Evolutionary conservation across 129 eudicot genomes (phyloP), one percentile per base, ranked within the genome.

Genomic region (Flaveria linearis): DNA sequence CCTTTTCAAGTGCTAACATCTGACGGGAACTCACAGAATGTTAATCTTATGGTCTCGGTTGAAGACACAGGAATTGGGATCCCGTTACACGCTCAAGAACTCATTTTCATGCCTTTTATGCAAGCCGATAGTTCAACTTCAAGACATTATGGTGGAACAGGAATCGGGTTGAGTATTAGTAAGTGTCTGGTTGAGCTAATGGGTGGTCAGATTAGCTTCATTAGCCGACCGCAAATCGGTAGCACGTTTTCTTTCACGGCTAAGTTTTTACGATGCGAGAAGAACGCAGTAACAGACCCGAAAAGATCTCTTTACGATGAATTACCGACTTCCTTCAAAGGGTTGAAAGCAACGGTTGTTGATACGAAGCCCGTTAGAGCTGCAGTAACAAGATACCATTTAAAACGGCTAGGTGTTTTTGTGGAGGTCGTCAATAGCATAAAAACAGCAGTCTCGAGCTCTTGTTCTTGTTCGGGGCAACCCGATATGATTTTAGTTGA

Each of bases 31-130:
- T 55, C 73, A 18, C 87, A 84, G 50, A 81, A 78, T 60, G 91
- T 92, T n/a, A 69, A 79, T 22, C 69, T 91, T 52, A 83, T 83
- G 89, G 92, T 92, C 18, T 83, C 85, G 28, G 97, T 92, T 28
- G 97, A 92, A 20, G 97, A 92, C 78, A 92, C 97, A 0, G 97
- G 97, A 55, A 87, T 92, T 9, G 97, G 97, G 70, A 92, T 92
- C 39, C 96, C 97, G 14, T 76, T 85, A 76, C 82, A 79, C 15
- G 92, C 96, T 16, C 97, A 92, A 76, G 85, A 89, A 55, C 88
- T 80, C 9, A 85, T 92, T 43, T 92, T 89, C 78, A 92, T 85
- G 64, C 97, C 97, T 0, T 92, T 92, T 49, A 87, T 92, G 97
- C 97, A 92, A 69, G 97, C 96, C 0, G 97, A 89, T 52, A 87